Percentiles rank a stretch among this genome's conserved stretches.
Evolutionary conservation across 768 basidiomycete genomes (phyloP).

Genomic region (Hygrocybe coccinea): DNA sequence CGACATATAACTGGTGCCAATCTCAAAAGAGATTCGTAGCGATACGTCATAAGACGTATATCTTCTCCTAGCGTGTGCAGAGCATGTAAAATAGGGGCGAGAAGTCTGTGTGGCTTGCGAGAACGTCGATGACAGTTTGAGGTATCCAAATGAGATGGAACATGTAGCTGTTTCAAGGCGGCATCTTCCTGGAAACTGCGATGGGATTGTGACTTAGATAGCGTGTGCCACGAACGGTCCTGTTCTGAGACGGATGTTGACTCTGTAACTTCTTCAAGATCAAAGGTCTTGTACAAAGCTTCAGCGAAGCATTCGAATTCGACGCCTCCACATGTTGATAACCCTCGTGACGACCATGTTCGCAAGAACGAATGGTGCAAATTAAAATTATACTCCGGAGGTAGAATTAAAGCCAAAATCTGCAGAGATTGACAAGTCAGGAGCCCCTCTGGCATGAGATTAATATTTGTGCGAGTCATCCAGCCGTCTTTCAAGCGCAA

Average conservation of each 20-base stretch:
- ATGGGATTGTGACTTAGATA: constrained; percentile 42
- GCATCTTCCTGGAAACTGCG: constrained; percentile 56
- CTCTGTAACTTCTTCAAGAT: constrained; percentile 20
- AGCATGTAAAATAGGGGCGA: constrained; percentile 62
- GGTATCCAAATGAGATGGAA: constrained; percentile 24
- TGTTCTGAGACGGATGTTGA: constrained; percentile 18
- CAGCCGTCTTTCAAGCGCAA: constrained; percentile 51
- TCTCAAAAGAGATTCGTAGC: constrained; percentile 49
- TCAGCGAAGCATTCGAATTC: constrained; percentile 55
- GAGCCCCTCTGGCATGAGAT: constrained; percentile 50
- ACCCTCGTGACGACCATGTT: constrained; percentile 48
- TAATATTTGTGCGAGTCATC: constrained; percentile 43
- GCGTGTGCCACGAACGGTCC: constrained; percentile 43
- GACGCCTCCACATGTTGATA: constrained; percentile 40
- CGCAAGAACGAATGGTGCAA: constrained; percentile 54
- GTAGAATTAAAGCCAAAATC: constrained; percentile 57
- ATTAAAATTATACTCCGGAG: constrained; percentile 49
- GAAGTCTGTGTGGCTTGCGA: constrained; percentile 37
- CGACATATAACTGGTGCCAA: constrained; percentile 62
- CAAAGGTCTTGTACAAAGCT: constrained; percentile 49
- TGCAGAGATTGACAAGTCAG: constrained; percentile 59
- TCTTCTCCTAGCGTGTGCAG: constrained; percentile 79
- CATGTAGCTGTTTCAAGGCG: constrained; percentile 42
- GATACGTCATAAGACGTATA: constrained; percentile 52
- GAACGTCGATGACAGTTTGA: constrained; percentile 19